Percentiles rank a stretch among this genome's conserved stretches.
Evolutionary conservation across 2,329 filamentous ascomycete species (phyloP).

Genomic region (Elsinoe ampelina): DNA sequence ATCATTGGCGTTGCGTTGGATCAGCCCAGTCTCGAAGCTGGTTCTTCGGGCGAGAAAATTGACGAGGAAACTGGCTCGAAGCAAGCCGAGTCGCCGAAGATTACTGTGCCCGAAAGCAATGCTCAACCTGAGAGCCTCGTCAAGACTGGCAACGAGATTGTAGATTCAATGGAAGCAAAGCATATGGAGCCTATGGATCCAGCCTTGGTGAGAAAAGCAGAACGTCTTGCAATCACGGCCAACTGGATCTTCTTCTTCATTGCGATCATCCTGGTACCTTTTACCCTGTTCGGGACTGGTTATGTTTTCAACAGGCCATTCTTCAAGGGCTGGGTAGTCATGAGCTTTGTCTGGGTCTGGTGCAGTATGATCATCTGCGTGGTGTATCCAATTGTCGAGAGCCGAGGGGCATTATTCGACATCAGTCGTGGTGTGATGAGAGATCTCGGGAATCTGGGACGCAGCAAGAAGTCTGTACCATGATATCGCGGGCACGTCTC

Average conservation of each 20-base stretch:
- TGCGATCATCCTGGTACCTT: constrained; percentile 29
- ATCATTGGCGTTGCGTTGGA: constrained; percentile 26
- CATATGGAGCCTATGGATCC: constrained; percentile 37
- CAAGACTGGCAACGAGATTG: constrained; percentile 33
- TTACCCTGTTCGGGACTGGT: constrained; percentile 31
- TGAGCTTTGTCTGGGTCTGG: constrained; percentile 37
- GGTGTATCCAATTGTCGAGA: constrained; percentile 31
- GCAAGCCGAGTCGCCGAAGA: not conserved
- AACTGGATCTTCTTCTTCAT: constrained; percentile 32
- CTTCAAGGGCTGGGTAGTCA: constrained; percentile 34
- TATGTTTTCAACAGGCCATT: constrained; percentile 34
- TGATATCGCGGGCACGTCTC: not conserved
- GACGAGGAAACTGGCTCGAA: not conserved
- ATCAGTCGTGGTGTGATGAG: not conserved
- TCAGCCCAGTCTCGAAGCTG: no score
- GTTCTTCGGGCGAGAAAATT: not conserved
- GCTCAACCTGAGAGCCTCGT: constrained; percentile 21
- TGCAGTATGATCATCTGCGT: constrained; percentile 31
- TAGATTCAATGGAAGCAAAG: constrained; percentile 33
- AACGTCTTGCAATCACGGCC: constrained; percentile 31
- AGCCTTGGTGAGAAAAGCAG: constrained; percentile 27
- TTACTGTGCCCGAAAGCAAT: not conserved
- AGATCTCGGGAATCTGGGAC: not conserved
- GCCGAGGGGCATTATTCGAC: not conserved
- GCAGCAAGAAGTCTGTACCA: not conserved